phyloP scores from a whole-genome alignment of 2,329 filamentous ascomycete genomes.

The Epichloe elymi region DNA sequence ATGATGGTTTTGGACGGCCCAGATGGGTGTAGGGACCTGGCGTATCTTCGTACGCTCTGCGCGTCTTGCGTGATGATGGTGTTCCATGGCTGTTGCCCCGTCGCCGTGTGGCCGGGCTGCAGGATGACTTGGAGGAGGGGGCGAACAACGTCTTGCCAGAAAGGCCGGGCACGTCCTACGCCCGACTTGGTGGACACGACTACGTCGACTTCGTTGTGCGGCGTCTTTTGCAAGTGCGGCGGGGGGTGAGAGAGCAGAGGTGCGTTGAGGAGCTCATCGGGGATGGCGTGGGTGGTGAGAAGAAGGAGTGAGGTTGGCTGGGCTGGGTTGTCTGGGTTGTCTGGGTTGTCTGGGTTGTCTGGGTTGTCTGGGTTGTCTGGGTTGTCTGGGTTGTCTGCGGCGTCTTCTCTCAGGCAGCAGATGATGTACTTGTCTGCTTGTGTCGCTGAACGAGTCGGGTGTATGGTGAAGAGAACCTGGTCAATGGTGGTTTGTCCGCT shows the following conservation, averaged over 20 bases:
- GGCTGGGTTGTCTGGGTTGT: slow-evolving; percentile 7
- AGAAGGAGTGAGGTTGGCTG: slow-evolving; percentile 17
- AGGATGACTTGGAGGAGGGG: slow-evolving; percentile 37
- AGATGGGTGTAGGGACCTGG: slow-evolving; percentile 21
- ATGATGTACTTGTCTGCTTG: slow-evolving; percentile 16
- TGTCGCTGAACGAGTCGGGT: background rate
- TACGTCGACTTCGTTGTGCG: slow-evolving; percentile 37
- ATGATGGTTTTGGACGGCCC: slow-evolving; percentile 44
- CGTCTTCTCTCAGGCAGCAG: slow-evolving; percentile 24
- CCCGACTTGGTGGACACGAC: slow-evolving; percentile 58
- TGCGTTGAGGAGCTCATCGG: slow-evolving; percentile 20
- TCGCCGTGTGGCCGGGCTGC: background rate
- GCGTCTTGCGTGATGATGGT: slow-evolving; percentile 51
- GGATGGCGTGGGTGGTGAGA: slow-evolving; percentile 18
- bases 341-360: slow-evolving; percentile 10
- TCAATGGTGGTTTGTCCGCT: slow-evolving; percentile 9
- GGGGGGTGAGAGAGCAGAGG: slow-evolving; percentile 26
- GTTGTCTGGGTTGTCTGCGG: slow-evolving; percentile 8
- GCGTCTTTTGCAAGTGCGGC: slow-evolving; percentile 17
- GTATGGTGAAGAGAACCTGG: slow-evolving; percentile 17
- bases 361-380: slow-evolving; percentile 6
- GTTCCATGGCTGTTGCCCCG: background rate
- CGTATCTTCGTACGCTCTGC: slow-evolving; percentile 52
- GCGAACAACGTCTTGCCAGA: slow-evolving; percentile 42
- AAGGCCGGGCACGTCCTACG: slow-evolving; percentile 38